These are phyloP conservation scores for Cercospora zeina DNA, from an alignment of 2,329 filamentous ascomycete genomes.

Conservation along the genomic window DNA sequence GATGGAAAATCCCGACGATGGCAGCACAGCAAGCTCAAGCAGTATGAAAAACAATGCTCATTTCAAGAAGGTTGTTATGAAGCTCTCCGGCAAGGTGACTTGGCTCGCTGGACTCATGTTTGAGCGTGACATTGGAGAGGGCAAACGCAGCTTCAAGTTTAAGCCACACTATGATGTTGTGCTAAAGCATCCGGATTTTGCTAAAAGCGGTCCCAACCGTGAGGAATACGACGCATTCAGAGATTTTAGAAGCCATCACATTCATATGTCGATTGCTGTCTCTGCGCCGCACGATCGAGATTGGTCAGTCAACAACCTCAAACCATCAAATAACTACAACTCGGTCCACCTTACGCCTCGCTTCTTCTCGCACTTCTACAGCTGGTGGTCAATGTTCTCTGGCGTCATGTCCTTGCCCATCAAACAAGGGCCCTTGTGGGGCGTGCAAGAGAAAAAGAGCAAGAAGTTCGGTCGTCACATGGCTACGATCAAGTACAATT, in stretches of 20 bases:
- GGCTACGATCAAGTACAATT: constrained; percentile 97
- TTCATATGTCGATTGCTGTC: constrained; percentile 90
- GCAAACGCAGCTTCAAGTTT: constrained; percentile 80
- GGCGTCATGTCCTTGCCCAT: constrained; percentile 93
- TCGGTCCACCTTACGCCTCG: constrained; percentile 90
- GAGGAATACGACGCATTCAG: constrained; percentile 83
- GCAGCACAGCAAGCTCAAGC: constrained; percentile 61
- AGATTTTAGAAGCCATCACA: constrained; percentile 95
- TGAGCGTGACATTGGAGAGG: constrained; percentile 74
- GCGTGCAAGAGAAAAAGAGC: constrained; percentile 89
- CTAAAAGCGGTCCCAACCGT: constrained; percentile 56
- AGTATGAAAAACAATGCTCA: constrained; percentile 71
- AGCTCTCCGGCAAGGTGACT: constrained; percentile 91
- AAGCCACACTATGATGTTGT: constrained; percentile 89
- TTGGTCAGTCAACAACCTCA: constrained; percentile 74
- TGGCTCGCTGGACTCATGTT: constrained; percentile 92
- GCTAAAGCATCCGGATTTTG: constrained; percentile 75
- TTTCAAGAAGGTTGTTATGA: constrained; percentile 99
- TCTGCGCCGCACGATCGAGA: constrained; percentile 83
- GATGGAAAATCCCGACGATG: constrained; percentile 53
- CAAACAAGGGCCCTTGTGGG: constrained; percentile 87
- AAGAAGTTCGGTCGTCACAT: constrained; percentile 98
- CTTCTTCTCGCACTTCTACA: constrained; percentile 98
- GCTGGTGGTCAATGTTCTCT: constrained; percentile 96
- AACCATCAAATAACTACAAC: constrained; percentile 88